These are phyloP conservation scores for Sungouiozyma ichnusensis DNA, from an alignment of 805 yeast species.

Conservation along the genomic window DNA sequence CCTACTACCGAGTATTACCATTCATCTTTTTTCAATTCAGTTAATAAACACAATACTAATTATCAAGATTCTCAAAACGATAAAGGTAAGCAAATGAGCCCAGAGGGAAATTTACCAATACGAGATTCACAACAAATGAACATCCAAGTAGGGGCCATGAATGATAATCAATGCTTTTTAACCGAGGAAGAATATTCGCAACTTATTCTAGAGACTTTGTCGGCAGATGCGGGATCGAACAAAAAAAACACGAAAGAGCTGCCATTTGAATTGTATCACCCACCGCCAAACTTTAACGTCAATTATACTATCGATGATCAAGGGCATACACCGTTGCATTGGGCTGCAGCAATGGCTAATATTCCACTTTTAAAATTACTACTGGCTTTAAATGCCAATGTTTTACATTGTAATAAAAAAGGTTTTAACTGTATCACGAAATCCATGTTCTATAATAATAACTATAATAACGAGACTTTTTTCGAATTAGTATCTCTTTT, in stretches of 20 bases:
- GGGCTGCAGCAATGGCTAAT: constrained; percentile 79
- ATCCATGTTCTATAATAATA: constrained; percentile 60
- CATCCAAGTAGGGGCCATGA: neutral
- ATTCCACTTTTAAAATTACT: constrained; percentile 46
- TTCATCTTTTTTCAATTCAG: neutral
- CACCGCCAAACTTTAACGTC: constrained; percentile 55
- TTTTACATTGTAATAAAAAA: constrained; percentile 38
- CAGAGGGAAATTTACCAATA: neutral
- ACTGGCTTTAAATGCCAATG: constrained; percentile 50
- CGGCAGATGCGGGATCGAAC: constrained; percentile 16
- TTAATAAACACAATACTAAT: neutral
- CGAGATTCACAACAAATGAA: neutral
- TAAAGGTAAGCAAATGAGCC: no score
- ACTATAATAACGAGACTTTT: constrained; percentile 54
- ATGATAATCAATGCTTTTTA: neutral
- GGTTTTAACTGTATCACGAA: constrained; percentile 68
- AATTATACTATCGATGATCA: constrained; percentile 66
- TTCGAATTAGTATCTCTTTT: constrained; percentile 46
- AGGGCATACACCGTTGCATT: constrained; percentile 73
- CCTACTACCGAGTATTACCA: neutral
- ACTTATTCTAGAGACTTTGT: constrained; percentile 21
- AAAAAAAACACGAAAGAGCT: constrained; percentile 20
- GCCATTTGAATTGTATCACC: constrained; percentile 35
- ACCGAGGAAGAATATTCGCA: constrained; percentile 21
- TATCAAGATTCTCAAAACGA: neutral